Conservation (phyloP, 2,329 filamentous ascomycete genomes). For the Pseudopyrenochaeta lycopersici region DNA sequence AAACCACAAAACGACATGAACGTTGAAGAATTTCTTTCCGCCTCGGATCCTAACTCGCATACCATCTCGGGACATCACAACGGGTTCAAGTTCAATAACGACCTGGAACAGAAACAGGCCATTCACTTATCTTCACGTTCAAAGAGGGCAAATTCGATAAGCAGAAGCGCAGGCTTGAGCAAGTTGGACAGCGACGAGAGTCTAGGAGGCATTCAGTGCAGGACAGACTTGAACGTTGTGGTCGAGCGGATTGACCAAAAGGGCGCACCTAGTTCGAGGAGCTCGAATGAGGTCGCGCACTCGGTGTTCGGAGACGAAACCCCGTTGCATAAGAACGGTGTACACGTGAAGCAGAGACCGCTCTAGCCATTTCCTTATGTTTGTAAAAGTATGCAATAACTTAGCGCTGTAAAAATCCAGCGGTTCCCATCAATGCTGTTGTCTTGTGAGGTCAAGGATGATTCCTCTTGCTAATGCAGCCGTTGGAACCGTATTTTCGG, state of each 20-base stretch:
- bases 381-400: neutral
- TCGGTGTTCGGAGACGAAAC: constrained; percentile 40
- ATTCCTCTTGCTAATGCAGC: too few relatives aligned
- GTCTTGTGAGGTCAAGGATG: too few relatives aligned
- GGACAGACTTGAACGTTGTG: constrained; percentile 35
- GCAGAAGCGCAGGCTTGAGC: constrained; percentile 17
- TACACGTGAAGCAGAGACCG: constrained; percentile 5
- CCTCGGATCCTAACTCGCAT: constrained; percentile 24
- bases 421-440: too few relatives aligned
- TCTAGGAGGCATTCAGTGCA: constrained; percentile 32
- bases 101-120: constrained; percentile 20
- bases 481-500: too few relatives aligned
- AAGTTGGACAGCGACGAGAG: constrained; percentile 35
- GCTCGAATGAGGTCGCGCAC: constrained; percentile 27
- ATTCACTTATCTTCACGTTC: constrained; percentile 24
- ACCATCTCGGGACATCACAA: constrained; percentile 15
- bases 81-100: constrained; percentile 4
- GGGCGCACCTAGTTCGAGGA: constrained; percentile 21
- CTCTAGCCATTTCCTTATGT: neutral
- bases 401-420: too few relatives aligned
- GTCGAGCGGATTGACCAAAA: constrained; percentile 15
- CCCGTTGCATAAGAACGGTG: constrained; percentile 26
- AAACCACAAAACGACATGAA: constrained; percentile 39
- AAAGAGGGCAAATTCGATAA: neutral
- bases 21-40: constrained; percentile 20